These are phyloP conservation scores for Chalciporus sphaerocephalus DNA, from an alignment of 768 basidiomycete species.

Conservation along the genomic window DNA sequence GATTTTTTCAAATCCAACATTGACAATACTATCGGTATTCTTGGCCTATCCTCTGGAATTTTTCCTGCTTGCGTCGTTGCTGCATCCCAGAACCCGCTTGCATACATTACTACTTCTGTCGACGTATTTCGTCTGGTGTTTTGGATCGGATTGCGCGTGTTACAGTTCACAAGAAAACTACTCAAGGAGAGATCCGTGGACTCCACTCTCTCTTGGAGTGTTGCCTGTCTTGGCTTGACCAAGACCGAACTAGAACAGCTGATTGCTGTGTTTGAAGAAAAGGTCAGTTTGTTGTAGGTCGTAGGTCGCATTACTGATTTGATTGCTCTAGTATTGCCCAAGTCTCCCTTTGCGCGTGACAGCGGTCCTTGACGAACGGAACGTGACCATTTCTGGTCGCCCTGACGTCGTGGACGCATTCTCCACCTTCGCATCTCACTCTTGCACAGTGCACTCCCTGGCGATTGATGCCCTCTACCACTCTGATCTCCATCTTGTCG, in stretches of 20 bases:
- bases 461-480: conserved; percentile 54
- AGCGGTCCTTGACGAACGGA: conserved; percentile 44
- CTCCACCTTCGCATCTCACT: conserved; percentile 33
- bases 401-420: conserved; percentile 49
- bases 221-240: conserved; percentile 37
- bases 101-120: conserved; percentile 42
- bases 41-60: conserved; percentile 57
- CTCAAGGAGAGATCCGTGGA: conserved; percentile 21
- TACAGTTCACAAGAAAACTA: conserved; percentile 28
- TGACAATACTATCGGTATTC: conserved; percentile 34
- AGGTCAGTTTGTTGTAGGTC: conserved; percentile 8
- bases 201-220: conserved; percentile 40
- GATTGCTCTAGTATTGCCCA: conserved; percentile 8
- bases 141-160: conserved; percentile 48
- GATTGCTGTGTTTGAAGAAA: conserved; percentile 22
- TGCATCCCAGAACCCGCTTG: conserved; percentile 36
- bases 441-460: conserved; percentile 39
- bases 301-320: neutral
- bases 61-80: conserved; percentile 50
- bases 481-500: conserved; percentile 20
- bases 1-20: conserved; percentile 34
- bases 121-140: conserved; percentile 49
- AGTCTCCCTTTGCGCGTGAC: conserved; percentile 41
- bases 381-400: conserved; percentile 55
- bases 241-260: conserved; percentile 21